Percentiles rank a stretch among this genome's conserved stretches.
Evolutionary conservation across 2,329 filamentous ascomycete genomes (phyloP).

Genomic region (Plectosphaerella plurivora): DNA sequence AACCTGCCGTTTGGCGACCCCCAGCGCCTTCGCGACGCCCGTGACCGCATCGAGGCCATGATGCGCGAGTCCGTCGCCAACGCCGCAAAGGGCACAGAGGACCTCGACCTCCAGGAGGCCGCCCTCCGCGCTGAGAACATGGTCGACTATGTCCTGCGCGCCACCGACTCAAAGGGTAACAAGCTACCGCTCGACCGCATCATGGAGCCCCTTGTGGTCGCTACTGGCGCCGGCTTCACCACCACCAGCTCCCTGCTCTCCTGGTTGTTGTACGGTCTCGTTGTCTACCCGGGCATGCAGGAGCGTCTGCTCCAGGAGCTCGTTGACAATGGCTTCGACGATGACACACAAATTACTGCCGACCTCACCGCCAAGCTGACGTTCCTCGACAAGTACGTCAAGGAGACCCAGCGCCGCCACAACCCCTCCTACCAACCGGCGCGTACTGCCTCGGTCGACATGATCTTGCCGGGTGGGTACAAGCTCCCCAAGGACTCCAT

Average conservation of each 20-base stretch:
- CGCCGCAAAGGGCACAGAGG: conserved; percentile 30
- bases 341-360: conserved; percentile 37
- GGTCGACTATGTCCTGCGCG: conserved; percentile 44
- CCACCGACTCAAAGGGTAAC: conserved; percentile 48
- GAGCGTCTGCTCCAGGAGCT: conserved; percentile 54
- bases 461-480: conserved; percentile 57
- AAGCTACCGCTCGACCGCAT: conserved; percentile 43
- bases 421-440: conserved; percentile 59
- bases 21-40: conserved; percentile 30
- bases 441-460: conserved; percentile 50
- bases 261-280: conserved; percentile 52
- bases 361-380: conserved; percentile 42
- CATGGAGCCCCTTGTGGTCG: conserved; percentile 38
- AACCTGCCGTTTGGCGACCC: conserved; percentile 55
- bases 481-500: conserved; percentile 45
- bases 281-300: conserved; percentile 50
- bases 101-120: conserved; percentile 41
- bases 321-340: conserved; percentile 40
- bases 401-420: conserved; percentile 56
- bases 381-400: conserved; percentile 55
- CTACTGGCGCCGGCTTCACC: conserved; percentile 55
- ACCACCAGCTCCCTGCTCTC: conserved; percentile 55
- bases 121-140: conserved; percentile 41
- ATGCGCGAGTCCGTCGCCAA: conserved; percentile 31
- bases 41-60: conserved; percentile 26